Percentiles rank a stretch among this genome's conserved stretches.
Evolutionary conservation across 345 rosid genomes (phyloP).

Genomic region (Aethionema arabicum): DNA sequence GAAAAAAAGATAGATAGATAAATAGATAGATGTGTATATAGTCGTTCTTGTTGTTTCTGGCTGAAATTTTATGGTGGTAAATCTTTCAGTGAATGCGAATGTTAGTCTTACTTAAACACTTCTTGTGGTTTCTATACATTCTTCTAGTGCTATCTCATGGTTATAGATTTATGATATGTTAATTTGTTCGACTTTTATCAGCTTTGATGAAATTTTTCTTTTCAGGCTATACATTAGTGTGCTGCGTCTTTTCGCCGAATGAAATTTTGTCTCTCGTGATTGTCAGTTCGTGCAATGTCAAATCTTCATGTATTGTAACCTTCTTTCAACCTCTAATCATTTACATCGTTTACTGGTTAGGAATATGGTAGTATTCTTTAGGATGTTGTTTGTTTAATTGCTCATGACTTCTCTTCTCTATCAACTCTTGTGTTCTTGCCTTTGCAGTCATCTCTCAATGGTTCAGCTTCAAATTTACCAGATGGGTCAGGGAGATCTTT

Average conservation of each 20-base stretch:
- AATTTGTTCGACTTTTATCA: not conserved
- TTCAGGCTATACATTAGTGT: slow-evolving; percentile 42
- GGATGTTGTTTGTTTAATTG: not conserved
- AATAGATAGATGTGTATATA: not conserved
- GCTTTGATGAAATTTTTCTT: slow-evolving; percentile 27
- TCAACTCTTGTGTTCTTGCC: slow-evolving; percentile 19
- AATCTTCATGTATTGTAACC: slow-evolving; percentile 72
- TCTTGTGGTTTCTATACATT: no score
- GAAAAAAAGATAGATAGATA: no score
- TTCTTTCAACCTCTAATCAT: not conserved
- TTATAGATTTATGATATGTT: slow-evolving; percentile 5
- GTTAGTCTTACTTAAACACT: not conserved
- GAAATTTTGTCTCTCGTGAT: slow-evolving; percentile 50
- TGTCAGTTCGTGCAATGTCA: slow-evolving; percentile 73
- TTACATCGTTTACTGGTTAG: not conserved
- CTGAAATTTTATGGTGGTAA: not conserved
- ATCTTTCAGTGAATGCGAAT: not conserved
- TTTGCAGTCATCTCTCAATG: slow-evolving; percentile 83
- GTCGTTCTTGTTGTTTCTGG: not conserved
- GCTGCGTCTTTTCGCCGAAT: slow-evolving; percentile 52
- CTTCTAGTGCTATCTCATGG: not conserved
- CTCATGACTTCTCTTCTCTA: not conserved
- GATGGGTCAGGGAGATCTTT: slow-evolving; percentile 78
- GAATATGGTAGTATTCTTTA: not conserved
- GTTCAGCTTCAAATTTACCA: slow-evolving; percentile 85